Evolutionary conservation across 805 yeast species (phyloP), one percentile per base, ranked within the genome.

Genomic region (Saccharomyces paradoxus): DNA sequence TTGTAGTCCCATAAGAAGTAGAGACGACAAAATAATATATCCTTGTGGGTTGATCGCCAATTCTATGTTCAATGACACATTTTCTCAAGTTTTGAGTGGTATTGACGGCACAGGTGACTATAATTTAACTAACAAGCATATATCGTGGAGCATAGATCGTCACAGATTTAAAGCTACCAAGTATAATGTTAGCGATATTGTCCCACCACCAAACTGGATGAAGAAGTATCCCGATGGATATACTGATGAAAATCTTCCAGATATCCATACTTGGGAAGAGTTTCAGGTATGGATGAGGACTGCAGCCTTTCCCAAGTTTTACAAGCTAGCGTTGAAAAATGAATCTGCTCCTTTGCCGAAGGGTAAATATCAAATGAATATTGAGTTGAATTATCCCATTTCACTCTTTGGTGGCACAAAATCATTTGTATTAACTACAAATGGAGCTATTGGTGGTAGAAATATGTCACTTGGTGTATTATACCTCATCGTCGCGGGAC

Each of bases 281-380:
- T 78, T 87, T 57, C 92, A 87, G 63, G 87, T 87, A 61, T 87
- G 95, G 95, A 87, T 87, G 92, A 78, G 89, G 57, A 90, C 97
- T 1, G 96, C 98, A 0, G 97, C 96, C 0, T 75, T 92, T 58
- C 96, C 98, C 28, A 81, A 86, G 12, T 92, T 94, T 66, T 83
- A 86, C 76, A 92, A 94, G 67, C 72, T 90, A 41, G 91, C 90
- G 46, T 78, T 86, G 49, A 82, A 86, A 61, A 91, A 89, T 71
- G 85, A 82, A 56, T 74, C 81, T 2, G 74, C 74, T 0, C 64
- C 79, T 1, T 70, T 92, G 56, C 58, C 67, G 0, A 73, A 79
- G 10, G 98, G 98, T 2, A 80, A 81, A 10, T 94, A 92, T 69
- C 75, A 78, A 56, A 71, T 90, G 48, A 77, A 77, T 50, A 79